Evolutionary conservation across 2,329 filamentous ascomycete genomes (phyloP).

Genomic region (Diaporthe vexans): DNA sequence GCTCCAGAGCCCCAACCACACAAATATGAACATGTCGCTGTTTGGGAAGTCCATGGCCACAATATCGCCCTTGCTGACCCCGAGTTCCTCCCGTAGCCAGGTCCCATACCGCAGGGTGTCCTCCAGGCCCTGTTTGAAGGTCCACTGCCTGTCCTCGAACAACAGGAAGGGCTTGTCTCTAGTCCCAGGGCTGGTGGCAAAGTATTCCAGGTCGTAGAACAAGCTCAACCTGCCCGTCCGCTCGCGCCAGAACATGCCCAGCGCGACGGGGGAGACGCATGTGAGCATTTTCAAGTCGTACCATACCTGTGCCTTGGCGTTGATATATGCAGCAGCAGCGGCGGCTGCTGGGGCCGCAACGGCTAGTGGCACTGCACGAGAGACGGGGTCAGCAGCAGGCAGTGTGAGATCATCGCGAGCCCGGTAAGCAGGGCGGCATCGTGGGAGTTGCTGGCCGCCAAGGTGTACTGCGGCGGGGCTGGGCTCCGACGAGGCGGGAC

Average conservation of each 20-base stretch:
- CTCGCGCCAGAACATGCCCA: slow-evolving; percentile 62
- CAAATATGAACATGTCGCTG: slow-evolving; percentile 80
- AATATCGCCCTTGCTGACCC: slow-evolving; percentile 78
- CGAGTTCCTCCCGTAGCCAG: slow-evolving; percentile 77
- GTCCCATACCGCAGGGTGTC: slow-evolving; percentile 78
- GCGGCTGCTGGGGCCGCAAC: slow-evolving; percentile 72
- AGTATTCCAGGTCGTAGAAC: slow-evolving; percentile 82
- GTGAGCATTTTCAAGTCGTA: slow-evolving; percentile 76
- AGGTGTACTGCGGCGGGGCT: not conserved
- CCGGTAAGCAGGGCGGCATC: not conserved
- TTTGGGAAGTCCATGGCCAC: slow-evolving; percentile 88
- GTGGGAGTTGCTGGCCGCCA: not conserved
- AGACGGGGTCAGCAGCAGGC: slow-evolving; percentile 36
- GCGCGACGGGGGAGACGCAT: slow-evolving; percentile 61
- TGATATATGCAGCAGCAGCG: slow-evolving; percentile 81
- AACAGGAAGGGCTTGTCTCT: slow-evolving; percentile 73
- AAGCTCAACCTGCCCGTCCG: slow-evolving; percentile 74
- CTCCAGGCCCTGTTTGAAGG: slow-evolving; percentile 83
- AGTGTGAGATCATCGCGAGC: not conserved
- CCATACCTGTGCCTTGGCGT: slow-evolving; percentile 76
- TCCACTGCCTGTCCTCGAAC: slow-evolving; percentile 78
- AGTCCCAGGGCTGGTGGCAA: slow-evolving; percentile 66
- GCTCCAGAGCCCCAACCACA: slow-evolving; percentile 84
- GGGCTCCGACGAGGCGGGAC: not conserved
- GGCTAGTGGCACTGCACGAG: slow-evolving; percentile 62